Evolutionary conservation across 169 alveolate genomes (phyloP).

Genomic region (Cyclospora cayetanensis): DNA sequence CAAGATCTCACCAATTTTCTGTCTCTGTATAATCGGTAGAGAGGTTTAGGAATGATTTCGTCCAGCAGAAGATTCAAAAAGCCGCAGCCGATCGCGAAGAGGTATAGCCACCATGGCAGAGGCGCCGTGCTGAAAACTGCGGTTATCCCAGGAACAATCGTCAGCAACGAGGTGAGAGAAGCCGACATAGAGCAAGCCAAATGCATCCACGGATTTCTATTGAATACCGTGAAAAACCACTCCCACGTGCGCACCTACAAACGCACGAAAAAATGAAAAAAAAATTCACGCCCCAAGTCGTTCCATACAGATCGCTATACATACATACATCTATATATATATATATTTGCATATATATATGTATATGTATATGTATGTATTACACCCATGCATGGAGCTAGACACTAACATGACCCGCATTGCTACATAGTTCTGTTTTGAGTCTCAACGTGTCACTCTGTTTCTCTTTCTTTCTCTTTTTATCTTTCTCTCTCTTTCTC

Average conservation of each 20-base stretch:
- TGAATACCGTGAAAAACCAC: conserved; percentile 87
- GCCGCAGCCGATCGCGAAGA: conserved; percentile 88
- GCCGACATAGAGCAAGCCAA: conserved; percentile 91
- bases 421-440: too few relatives aligned
- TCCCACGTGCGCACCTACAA: conserved; percentile 88
- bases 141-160: conserved; percentile 87
- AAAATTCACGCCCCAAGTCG: too few relatives aligned
- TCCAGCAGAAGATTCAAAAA: conserved; percentile 85
- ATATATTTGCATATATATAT: not conserved
- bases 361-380: too few relatives aligned
- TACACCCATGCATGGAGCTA: too few relatives aligned
- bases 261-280: too few relatives aligned
- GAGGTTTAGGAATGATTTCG: conserved; percentile 87
- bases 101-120: conserved; percentile 90
- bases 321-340: too few relatives aligned
- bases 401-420: too few relatives aligned
- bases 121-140: conserved; percentile 83
- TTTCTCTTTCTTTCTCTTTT: too few relatives aligned
- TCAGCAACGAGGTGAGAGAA: conserved; percentile 84
- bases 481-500: too few relatives aligned
- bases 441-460: too few relatives aligned
- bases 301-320: not conserved
- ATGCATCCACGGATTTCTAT: conserved; percentile 92
- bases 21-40: conserved; percentile 75
- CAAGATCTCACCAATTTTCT: not conserved